Evolutionary conservation across 129 eudicot species (phyloP).

Genomic region (sunflower (Helianthus annuus)): DNA sequence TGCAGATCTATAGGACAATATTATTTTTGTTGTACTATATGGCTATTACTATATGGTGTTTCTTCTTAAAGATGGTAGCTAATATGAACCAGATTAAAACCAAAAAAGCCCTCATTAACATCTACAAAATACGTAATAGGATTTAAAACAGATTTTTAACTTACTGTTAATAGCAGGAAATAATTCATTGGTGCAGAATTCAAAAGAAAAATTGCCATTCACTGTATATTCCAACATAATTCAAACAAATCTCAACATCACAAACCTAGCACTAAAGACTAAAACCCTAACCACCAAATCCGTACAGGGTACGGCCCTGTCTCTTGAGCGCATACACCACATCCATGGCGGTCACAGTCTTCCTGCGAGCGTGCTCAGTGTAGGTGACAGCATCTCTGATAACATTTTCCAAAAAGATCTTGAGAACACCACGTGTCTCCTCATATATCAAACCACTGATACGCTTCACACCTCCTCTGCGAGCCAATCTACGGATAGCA

Average conservation of each 20-base stretch:
- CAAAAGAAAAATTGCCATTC: too few relatives aligned
- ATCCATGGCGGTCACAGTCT: slow-evolving; percentile 35
- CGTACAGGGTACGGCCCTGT: slow-evolving; percentile 30
- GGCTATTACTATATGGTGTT: neutral
- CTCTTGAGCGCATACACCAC: slow-evolving; percentile 31
- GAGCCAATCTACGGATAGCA: slow-evolving; percentile 27
- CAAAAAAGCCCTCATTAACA: slow-evolving; percentile 8
- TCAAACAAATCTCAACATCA: too few relatives aligned
- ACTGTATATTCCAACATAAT: too few relatives aligned
- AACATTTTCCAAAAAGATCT: slow-evolving; percentile 30
- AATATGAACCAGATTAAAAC: neutral
- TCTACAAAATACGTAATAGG: neutral
- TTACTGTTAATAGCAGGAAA: neutral
- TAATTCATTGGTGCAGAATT: neutral
- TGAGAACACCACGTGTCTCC: slow-evolving; percentile 29
- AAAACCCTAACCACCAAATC: slow-evolving; percentile 32
- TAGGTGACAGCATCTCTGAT: slow-evolving; percentile 32
- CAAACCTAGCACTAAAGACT: neutral
- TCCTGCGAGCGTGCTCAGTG: slow-evolving; percentile 27
- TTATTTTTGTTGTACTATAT: neutral
- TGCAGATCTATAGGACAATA: neutral
- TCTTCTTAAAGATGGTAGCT: slow-evolving; percentile 8
- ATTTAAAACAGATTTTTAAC: neutral
- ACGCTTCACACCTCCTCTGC: slow-evolving; percentile 35
- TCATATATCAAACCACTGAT: slow-evolving; percentile 30